Conservation (phyloP, 495 filamentous ascomycete species). For the Aspergillus campestris region DNA sequence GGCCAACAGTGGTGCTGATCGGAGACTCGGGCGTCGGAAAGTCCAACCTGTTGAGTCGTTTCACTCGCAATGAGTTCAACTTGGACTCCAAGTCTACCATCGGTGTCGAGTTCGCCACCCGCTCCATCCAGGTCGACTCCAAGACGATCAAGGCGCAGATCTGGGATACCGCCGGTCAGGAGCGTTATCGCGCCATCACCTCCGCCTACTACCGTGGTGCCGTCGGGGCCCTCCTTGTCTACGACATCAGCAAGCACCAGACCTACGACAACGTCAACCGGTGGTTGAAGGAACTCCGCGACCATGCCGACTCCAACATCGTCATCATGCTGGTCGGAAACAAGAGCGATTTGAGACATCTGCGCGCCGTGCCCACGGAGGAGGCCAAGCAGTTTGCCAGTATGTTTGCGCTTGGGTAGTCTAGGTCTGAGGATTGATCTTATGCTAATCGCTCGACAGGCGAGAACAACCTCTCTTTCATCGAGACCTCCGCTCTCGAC, state of each 20-base stretch:
- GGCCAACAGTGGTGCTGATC: slow-evolving; percentile 78
- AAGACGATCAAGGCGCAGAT: slow-evolving; percentile 99
- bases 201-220: slow-evolving; percentile 98
- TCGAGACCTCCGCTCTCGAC: slow-evolving; percentile 97
- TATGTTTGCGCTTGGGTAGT: slow-evolving; percentile 35
- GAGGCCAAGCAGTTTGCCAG: slow-evolving; percentile 98
- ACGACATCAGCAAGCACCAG: slow-evolving; percentile 99
- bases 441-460: slow-evolving; percentile 39
- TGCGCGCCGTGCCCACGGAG: slow-evolving; percentile 95
- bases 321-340: slow-evolving; percentile 99
- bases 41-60: slow-evolving; percentile 98
- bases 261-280: slow-evolving; percentile 98
- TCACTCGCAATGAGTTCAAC: slow-evolving; percentile 99
- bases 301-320: slow-evolving; percentile 98
- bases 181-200: slow-evolving; percentile 97
- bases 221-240: slow-evolving; percentile 94
- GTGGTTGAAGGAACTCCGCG: slow-evolving; percentile 97
- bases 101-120: slow-evolving; percentile 97
- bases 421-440: too few relatives aligned
- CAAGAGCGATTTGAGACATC: slow-evolving; percentile 99
- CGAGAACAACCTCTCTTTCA: slow-evolving; percentile 94
- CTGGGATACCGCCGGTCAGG: slow-evolving; percentile 99
- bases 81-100: slow-evolving; percentile 99
- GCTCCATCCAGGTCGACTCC: slow-evolving; percentile 96
- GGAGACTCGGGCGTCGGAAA: slow-evolving; percentile 99